Base-by-base conservation (phyloP, 441 rosid species). In the Kokia cookei region DNA sequence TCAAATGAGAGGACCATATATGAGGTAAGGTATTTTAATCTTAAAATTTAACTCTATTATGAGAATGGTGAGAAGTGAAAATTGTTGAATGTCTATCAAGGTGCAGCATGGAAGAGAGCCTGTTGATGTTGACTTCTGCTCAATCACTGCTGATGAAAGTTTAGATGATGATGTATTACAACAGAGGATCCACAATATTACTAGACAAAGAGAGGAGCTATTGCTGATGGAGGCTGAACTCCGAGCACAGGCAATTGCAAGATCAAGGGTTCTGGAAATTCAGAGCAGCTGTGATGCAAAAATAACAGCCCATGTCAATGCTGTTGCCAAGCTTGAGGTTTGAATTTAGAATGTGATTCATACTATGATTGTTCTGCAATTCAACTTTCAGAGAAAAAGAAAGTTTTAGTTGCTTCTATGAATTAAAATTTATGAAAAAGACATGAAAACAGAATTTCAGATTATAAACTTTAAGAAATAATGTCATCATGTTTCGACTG, bases 81-180 rank as follows among this genome's bases (percentile, higher is more conserved):
- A 74, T 79, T 66, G 72, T 70, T 81, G 70, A 59, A 71, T 80
- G 67, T 80, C 84, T 73, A 27, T 86, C 81, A 83, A 87, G 83
- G 84, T 89, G 88, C 90, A 94, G 98, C 92, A 87, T 81, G 93
- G 90, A 76, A 92, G 92, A 57, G 93, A 88, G 77, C 85, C 82
- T 3, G 87, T 78, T 24, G 88, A 88, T 62, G 79, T 82, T 69
- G 88, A 86, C 76, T 90, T 88, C 59, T 85, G 92, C 78, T 85
- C 90, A 2, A 65, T 87, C 51, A 80, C 76, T 8, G 83, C 86
- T 51, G 96, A 94, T 82, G 93, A 87, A 59, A 82, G 75, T 76
- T 79, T 84, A 51, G 92, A 84, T 69, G 82, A 72, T 77, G 93
- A 89, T 65, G 71, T 88, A 59, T 75, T 90, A 84, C 94, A 87